Evolutionary conservation across 768 basidiomycete genomes (phyloP), one percentile per base, ranked within the genome.

Genomic region (Suillus paluster): DNA sequence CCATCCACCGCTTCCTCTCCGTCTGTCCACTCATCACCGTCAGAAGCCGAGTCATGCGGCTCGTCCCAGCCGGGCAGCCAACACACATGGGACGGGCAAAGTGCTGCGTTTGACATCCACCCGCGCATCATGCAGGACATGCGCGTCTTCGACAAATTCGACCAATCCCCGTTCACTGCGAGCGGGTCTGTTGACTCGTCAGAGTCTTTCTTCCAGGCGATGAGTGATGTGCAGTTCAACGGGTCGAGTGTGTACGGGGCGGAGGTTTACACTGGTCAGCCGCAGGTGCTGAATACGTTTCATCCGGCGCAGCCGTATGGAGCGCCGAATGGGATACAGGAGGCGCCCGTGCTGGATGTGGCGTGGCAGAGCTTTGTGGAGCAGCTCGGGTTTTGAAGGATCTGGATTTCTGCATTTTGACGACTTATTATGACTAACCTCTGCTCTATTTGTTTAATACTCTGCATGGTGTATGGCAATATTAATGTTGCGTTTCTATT

Each of bases 361-460:
- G 82, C 86, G 1, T 91, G 88, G 88, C 83, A 85, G 69, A 83
- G 79, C 63, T 86, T 91, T 48, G 84, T 88, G 48, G 86, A 89
- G 70, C 89, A 90, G 65, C 77, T 91, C 48, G 89, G 89, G 3
- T 82, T 82, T 63, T 80, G 61, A 72, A 9, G 19, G n/a, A 21
- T 42, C 19, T 45, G 30, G 30, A 3, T 19, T 17, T n/a, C 5
- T n/a, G 19, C 45, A 23, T 15, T 25, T 30, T 38, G 11, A 2
- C 25, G 17, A 54, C 8, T 36, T 36, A 54, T 36, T 21, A 23
- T 11, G 19, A 30, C 27, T 34, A 36, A 48, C 3, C 7, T 21
- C 34, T 38, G 15, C 17, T 49, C 17, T 27, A 19, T 49, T 17
- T 10, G 4, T 49, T 23, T 54, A 14, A 17, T 53, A 12, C 7